Evolutionary conservation across 208 protist genomes (phyloP).

Genomic region (Crithidia bombi): DNA sequence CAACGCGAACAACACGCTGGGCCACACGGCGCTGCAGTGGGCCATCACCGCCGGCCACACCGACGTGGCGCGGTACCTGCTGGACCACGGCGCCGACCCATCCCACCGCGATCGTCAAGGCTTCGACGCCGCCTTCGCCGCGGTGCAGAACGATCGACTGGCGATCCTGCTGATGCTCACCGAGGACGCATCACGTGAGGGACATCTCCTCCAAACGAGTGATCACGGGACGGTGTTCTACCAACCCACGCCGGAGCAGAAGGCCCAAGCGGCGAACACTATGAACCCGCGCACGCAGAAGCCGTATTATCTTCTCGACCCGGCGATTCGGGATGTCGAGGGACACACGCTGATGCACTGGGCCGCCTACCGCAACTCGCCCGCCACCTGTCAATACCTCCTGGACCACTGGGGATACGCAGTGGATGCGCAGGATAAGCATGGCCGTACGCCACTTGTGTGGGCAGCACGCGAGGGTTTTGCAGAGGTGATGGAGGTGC

Average conservation of each 20-base stretch:
- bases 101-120: constrained; percentile 53
- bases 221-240: constrained; percentile 28
- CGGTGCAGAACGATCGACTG: constrained; percentile 58
- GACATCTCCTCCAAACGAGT: constrained; percentile 23
- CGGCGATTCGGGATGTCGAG: constrained; percentile 46
- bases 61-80: constrained; percentile 60
- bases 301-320: constrained; percentile 54
- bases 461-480: constrained; percentile 86
- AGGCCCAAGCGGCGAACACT: constrained; percentile 12
- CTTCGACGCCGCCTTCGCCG: constrained; percentile 65
- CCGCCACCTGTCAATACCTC: constrained; percentile 68
- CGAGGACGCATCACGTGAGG: constrained; percentile 38
- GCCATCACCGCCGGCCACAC: constrained; percentile 47
- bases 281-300: constrained; percentile 29
- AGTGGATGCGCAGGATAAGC: constrained; percentile 47
- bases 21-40: constrained; percentile 76
- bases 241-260: constrained; percentile 25
- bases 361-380: constrained; percentile 72
- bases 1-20: constrained; percentile 44
- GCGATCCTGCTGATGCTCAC: constrained; percentile 64
- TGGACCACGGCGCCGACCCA: constrained; percentile 74
- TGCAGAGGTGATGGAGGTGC: constrained; percentile 63
- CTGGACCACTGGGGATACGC: constrained; percentile 65
- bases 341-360: constrained; percentile 82
- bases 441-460: constrained; percentile 71